Percentiles rank a stretch among this genome's conserved stretches.
Conservation (phyloP, 441 rosid species). For the Mallotus japonicus region DNA sequence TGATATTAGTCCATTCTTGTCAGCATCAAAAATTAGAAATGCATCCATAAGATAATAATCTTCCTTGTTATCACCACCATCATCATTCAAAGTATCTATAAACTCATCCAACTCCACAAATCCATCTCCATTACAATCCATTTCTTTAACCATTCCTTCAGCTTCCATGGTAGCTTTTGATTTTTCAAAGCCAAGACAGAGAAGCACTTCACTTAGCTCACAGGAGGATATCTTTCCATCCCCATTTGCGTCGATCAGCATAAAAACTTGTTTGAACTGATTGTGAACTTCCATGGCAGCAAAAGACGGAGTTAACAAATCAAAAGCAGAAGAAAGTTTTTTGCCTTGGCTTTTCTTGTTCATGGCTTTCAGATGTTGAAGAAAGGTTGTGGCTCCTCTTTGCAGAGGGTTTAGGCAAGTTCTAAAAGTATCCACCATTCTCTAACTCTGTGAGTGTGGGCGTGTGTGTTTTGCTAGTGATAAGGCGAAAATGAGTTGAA, state of each 20-base stretch:
- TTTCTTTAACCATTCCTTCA: constrained; percentile 34
- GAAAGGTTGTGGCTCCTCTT: constrained; percentile 12
- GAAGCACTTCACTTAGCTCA: constrained; percentile 42
- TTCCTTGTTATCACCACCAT: neutral
- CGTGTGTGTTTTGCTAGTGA: no score
- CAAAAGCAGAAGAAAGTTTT: constrained; percentile 25
- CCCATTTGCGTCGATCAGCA: constrained; percentile 38
- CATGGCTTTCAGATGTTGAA: constrained; percentile 10
- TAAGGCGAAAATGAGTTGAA: neutral
- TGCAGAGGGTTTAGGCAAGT: constrained; percentile 27
- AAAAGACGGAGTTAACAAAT: constrained; percentile 31
- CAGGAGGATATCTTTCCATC: constrained; percentile 48
- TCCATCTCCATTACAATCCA: constrained; percentile 48
- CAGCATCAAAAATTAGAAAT: constrained; percentile 40
- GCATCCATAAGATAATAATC: constrained; percentile 39
- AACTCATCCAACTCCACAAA: constrained; percentile 45
- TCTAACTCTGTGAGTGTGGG: no score
- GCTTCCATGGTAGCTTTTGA: constrained; percentile 37
- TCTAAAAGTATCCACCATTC: constrained; percentile 25
- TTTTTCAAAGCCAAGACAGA: constrained; percentile 37
- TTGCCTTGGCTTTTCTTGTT: constrained; percentile 13
- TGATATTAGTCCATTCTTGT: constrained; percentile 48
- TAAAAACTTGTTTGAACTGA: constrained; percentile 29
- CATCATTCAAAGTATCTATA: constrained; percentile 24
- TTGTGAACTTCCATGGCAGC: constrained; percentile 33